phyloP scores from a whole-genome alignment of 495 filamentous ascomycete genomes.

The Podospora pseudocomata region DNA sequence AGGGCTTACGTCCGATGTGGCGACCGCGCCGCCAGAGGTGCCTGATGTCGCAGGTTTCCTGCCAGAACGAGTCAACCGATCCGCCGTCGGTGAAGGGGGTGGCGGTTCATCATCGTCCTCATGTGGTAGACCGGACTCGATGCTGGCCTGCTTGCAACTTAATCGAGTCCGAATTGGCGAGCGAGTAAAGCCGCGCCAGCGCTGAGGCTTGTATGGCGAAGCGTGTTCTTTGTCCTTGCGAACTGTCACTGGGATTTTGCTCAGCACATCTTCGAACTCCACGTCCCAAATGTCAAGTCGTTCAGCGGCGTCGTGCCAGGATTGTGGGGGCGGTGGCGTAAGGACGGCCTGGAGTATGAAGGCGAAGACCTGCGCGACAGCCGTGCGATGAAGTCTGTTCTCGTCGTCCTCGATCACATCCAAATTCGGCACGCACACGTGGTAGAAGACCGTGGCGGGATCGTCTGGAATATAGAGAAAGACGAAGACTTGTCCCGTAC shows the following conservation, averaged over 20 bases:
- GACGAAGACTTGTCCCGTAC: slow-evolving; percentile 45
- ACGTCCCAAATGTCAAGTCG: slow-evolving; percentile 37
- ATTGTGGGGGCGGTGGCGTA: neutral
- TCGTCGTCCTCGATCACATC: slow-evolving; percentile 37
- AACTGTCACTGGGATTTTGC: slow-evolving; percentile 28
- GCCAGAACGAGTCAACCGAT: no score
- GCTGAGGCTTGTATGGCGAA: slow-evolving; percentile 28
- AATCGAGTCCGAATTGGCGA: slow-evolving; percentile 31
- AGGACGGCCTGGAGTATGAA: slow-evolving; percentile 45
- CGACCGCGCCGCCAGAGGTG: no score
- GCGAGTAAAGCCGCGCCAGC: slow-evolving; percentile 28
- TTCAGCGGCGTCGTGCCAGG: slow-evolving; percentile 38
- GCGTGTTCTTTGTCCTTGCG: slow-evolving; percentile 22
- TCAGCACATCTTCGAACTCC: slow-evolving; percentile 37
- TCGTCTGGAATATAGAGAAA: slow-evolving; percentile 47
- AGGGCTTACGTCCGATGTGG: no score
- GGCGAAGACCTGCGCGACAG: slow-evolving; percentile 45
- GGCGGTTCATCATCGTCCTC: neutral
- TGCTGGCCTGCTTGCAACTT: neutral
- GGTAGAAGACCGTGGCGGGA: slow-evolving; percentile 38
- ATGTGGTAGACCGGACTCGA: neutral
- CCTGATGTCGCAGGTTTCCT: no score
- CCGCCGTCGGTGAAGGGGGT: no score
- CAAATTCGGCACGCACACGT: slow-evolving; percentile 37
- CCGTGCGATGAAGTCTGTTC: slow-evolving; percentile 39